Percentiles rank a stretch among this genome's conserved stretches.
Evolutionary conservation across 1,284 basidiomycete species (phyloP).

Genomic region (Puccinia hordei): DNA sequence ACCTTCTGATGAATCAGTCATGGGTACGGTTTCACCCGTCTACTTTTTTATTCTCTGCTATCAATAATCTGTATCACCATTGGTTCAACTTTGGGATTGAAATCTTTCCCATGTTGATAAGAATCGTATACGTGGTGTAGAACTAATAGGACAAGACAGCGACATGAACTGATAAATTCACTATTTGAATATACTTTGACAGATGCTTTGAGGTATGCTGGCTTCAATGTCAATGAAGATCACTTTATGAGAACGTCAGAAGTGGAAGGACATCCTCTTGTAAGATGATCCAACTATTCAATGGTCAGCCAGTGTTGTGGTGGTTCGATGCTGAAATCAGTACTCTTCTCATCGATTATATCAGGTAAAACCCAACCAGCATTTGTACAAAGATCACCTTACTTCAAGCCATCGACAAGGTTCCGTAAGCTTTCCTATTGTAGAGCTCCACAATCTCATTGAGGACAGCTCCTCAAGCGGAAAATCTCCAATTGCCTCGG

Average conservation of each 20-base stretch:
- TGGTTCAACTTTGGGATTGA: no score
- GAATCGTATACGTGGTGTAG: background rate
- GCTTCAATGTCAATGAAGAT: background rate
- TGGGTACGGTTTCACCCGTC: background rate
- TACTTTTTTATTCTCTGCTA: no score
- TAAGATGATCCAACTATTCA: background rate
- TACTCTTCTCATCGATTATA: background rate
- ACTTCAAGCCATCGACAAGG: background rate
- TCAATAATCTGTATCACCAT: no score
- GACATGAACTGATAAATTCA: background rate
- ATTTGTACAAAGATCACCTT: background rate
- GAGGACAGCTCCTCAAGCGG: background rate
- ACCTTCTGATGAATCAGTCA: background rate
- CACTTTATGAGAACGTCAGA: background rate
- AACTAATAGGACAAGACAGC: background rate
- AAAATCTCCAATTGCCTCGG: background rate
- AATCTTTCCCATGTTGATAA: background rate
- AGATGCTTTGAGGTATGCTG: slow-evolving; percentile 12
- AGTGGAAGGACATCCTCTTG: background rate
- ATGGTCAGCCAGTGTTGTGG: background rate
- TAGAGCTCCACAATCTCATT: background rate
- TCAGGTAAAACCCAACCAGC: background rate
- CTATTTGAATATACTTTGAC: background rate
- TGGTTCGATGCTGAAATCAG: background rate
- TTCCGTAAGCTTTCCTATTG: background rate